A percentile compares a stretch with the other conserved stretches of the same genome.
Conservation (phyloP, 345 rosid genomes). For the Carallia brachiata region DNA sequence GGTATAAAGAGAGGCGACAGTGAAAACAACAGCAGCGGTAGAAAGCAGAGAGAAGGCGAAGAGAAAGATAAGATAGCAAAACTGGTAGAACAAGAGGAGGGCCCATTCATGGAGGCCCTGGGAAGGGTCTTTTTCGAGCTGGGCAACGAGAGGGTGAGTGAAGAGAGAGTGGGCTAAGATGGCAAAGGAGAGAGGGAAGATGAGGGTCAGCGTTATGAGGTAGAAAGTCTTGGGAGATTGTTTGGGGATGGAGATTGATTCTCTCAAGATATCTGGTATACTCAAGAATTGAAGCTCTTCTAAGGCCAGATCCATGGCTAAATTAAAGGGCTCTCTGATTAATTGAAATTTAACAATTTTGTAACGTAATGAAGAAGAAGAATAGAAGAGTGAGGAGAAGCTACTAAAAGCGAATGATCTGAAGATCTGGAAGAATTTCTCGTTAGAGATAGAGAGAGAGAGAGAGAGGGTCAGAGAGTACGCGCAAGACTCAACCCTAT, state of each 20-base stretch:
- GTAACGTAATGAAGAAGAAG: too few relatives aligned
- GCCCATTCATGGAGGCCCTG: constrained; percentile 75
- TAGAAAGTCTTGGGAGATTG: constrained; percentile 28
- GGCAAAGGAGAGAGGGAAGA: constrained; percentile 30
- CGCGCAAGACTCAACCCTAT: not conserved
- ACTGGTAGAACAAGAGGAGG: constrained; percentile 63
- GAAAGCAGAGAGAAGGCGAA: constrained; percentile 95
- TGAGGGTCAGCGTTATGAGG: constrained; percentile 26
- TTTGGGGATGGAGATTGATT: constrained; percentile 27
- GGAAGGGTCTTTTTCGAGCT: constrained; percentile 29
- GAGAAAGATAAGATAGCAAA: constrained; percentile 82
- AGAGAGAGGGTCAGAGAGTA: not conserved
- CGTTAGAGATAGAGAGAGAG: not conserved
- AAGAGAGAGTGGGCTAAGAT: constrained; percentile 22
- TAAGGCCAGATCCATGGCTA: constrained; percentile 24
- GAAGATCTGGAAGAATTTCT: too few relatives aligned
- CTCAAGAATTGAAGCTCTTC: constrained; percentile 31
- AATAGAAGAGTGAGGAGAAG: not conserved
- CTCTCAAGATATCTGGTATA: constrained; percentile 18
- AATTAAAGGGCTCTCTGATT: too few relatives aligned
- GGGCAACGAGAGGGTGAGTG: constrained; percentile 10
- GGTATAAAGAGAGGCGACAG: constrained; percentile 90
- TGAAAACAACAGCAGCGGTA: constrained; percentile 95
- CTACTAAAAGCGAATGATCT: not conserved
- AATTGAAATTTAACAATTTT: too few relatives aligned